Evolutionary conservation across 768 basidiomycete species (phyloP).

Genomic region (Tricholoma sp.): DNA sequence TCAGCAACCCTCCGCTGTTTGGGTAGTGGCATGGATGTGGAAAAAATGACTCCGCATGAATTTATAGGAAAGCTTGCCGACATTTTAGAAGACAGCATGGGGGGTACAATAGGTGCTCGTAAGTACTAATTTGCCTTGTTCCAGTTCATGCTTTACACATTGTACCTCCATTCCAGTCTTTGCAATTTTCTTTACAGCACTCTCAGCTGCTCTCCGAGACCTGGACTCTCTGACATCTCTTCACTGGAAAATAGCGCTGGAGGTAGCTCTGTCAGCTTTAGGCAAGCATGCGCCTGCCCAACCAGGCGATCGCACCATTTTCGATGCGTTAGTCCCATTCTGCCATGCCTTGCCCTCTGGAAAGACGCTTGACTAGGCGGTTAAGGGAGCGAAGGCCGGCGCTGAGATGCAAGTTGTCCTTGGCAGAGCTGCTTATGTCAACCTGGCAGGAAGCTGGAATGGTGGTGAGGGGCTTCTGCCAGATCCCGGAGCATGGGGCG

Average conservation of each 20-base stretch:
- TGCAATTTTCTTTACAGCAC: slow-evolving; percentile 37
- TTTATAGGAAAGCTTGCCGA: slow-evolving; percentile 31
- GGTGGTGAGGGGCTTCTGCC: slow-evolving; percentile 28
- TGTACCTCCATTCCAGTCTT: slow-evolving; percentile 28
- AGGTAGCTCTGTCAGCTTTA: slow-evolving; percentile 16
- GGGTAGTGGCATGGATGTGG: slow-evolving; percentile 14
- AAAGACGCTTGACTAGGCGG: slow-evolving; percentile 25
- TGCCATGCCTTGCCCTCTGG: slow-evolving; percentile 26
- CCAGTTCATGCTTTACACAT: neutral
- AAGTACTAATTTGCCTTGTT: slow-evolving; percentile 16
- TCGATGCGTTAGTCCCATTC: slow-evolving; percentile 50
- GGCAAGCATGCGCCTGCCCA: slow-evolving; percentile 44
- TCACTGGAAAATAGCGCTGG: neutral
- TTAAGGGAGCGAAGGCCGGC: slow-evolving; percentile 33
- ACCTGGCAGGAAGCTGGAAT: slow-evolving; percentile 22
- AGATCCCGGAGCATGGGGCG: slow-evolving; percentile 56
- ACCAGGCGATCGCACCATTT: slow-evolving; percentile 50
- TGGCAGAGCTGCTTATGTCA: slow-evolving; percentile 48
- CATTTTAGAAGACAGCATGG: slow-evolving; percentile 47
- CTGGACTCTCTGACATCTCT: neutral
- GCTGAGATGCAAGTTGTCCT: slow-evolving; percentile 45
- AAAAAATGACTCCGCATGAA: slow-evolving; percentile 8
- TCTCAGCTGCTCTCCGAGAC: slow-evolving; percentile 20
- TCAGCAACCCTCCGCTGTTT: slow-evolving; percentile 29
- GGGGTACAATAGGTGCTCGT: slow-evolving; percentile 51